A percentile compares a stretch with the other conserved stretches of the same genome.
phyloP scores from a whole-genome alignment of 345 rosid genomes.

The Rubroshorea leprosula region DNA sequence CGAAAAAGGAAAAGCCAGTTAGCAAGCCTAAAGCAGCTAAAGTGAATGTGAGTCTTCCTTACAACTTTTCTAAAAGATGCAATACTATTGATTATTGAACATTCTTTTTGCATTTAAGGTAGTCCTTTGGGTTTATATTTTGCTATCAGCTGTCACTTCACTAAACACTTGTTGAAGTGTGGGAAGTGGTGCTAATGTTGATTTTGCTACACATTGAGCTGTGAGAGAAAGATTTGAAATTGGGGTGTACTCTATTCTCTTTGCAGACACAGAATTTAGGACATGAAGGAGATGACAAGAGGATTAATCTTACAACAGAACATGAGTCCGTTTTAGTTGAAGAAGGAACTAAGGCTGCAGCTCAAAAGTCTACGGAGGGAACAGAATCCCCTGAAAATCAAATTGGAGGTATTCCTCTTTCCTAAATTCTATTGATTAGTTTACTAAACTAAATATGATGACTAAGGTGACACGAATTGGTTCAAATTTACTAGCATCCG shows the following conservation, averaged over 20 bases:
- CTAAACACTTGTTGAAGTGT: too few relatives aligned
- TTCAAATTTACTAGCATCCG: neutral
- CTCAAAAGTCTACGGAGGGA: slow-evolving; percentile 26
- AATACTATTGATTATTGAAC: too few relatives aligned
- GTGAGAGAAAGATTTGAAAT: neutral
- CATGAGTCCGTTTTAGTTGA: slow-evolving; percentile 17
- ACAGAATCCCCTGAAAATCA: slow-evolving; percentile 26
- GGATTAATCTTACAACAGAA: slow-evolving; percentile 18
- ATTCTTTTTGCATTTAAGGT: neutral
- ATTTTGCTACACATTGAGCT: slow-evolving; percentile 1
- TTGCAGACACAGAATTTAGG: slow-evolving; percentile 38
- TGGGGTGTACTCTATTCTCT: slow-evolving; percentile 14
- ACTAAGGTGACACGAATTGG: too few relatives aligned
- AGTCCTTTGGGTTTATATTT: neutral
- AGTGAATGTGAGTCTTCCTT: slow-evolving; percentile 24
- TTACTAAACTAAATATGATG: neutral
- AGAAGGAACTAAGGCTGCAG: slow-evolving; percentile 13
- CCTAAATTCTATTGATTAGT: neutral
- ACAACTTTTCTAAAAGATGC: neutral
- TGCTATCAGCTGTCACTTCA: neutral
- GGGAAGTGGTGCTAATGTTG: too few relatives aligned
- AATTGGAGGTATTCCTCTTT: slow-evolving; percentile 43
- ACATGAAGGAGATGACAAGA: slow-evolving; percentile 29
- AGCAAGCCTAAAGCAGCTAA: slow-evolving; percentile 14
- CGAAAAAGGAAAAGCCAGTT: slow-evolving; percentile 25